Conservation (phyloP, 1,139 yeast genomes). For the Starmera stellimalicola region DNA sequence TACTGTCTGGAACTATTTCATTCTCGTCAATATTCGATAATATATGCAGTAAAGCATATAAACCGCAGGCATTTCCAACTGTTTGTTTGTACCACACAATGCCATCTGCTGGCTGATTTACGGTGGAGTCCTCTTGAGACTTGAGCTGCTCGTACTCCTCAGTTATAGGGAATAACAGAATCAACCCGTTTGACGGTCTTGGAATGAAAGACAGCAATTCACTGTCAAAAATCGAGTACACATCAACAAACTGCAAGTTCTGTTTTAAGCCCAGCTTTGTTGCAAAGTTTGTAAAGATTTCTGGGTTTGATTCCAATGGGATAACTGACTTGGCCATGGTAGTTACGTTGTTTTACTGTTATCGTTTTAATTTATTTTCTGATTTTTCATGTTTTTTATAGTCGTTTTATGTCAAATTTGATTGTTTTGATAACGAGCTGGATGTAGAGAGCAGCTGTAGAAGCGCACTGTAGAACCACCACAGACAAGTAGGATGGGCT, state of each 20-base stretch:
- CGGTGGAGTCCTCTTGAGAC: slow-evolving; percentile 6
- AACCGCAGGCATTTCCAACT: slow-evolving; percentile 86
- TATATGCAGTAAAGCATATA: slow-evolving; percentile 78
- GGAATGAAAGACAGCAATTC: slow-evolving; percentile 74
- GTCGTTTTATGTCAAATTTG: too few species aligned
- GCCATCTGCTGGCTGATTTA: slow-evolving; percentile 4
- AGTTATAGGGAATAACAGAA: slow-evolving; percentile 76
- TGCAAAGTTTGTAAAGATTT: slow-evolving; percentile 67
- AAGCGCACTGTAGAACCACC: too few species aligned
- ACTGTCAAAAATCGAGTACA: slow-evolving; percentile 73
- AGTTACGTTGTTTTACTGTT: background rate
- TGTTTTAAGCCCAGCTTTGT: slow-evolving; percentile 57
- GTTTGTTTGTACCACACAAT: slow-evolving; percentile 76
- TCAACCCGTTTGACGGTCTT: slow-evolving; percentile 66
- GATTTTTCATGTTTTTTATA: too few species aligned
- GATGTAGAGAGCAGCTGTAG: too few species aligned
- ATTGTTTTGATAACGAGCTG: too few species aligned
- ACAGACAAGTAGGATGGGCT: too few species aligned
- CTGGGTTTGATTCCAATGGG: slow-evolving; percentile 89
- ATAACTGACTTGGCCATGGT: too few species aligned
- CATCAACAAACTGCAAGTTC: slow-evolving; percentile 61
- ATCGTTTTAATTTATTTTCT: background rate
- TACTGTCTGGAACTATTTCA: slow-evolving; percentile 11
- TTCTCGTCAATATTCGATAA: slow-evolving; percentile 49
- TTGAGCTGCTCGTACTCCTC: slow-evolving; percentile 38